Evolutionary conservation across 306 rosid species (phyloP).

Genomic region (Castanospermum australe): DNA sequence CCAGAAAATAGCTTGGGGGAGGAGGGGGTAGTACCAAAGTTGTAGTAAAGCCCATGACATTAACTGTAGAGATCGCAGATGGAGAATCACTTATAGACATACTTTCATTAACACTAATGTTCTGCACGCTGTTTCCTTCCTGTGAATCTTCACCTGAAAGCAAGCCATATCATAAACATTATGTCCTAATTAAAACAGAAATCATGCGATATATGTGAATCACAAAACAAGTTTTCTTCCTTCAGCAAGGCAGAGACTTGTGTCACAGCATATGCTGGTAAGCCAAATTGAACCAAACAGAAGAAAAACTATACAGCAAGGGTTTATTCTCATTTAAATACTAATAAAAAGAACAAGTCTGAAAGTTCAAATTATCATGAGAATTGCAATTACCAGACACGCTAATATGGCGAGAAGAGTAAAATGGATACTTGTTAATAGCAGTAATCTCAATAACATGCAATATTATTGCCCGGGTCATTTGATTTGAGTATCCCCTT

Average conservation of each 20-base stretch:
- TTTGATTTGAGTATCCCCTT: background rate
- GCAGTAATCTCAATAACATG: background rate
- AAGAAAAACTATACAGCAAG: background rate
- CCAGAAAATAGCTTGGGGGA: conserved; percentile 67
- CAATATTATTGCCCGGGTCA: background rate
- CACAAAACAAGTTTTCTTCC: conserved; percentile 13
- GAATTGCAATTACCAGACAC: background rate
- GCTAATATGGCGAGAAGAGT: background rate
- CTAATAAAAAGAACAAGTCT: background rate
- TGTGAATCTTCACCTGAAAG: conserved; percentile 50
- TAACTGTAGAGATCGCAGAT: conserved; percentile 30
- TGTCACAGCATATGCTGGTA: background rate
- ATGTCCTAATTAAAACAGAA: conserved; percentile 3
- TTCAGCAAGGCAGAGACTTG: background rate
- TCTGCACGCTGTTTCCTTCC: conserved; percentile 30
- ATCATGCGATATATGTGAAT: background rate
- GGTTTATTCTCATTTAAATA: background rate
- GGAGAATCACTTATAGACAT: conserved; percentile 21
- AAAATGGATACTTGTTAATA: background rate
- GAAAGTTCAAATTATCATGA: background rate
- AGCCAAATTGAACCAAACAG: background rate
- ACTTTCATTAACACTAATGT: conserved; percentile 41
- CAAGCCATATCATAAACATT: conserved; percentile 24
- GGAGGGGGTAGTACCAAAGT: conserved; percentile 51
- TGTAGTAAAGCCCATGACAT: background rate